Evolutionary conservation across 345 rosid genomes (phyloP).

Genomic region (Reutealis trisperma): DNA sequence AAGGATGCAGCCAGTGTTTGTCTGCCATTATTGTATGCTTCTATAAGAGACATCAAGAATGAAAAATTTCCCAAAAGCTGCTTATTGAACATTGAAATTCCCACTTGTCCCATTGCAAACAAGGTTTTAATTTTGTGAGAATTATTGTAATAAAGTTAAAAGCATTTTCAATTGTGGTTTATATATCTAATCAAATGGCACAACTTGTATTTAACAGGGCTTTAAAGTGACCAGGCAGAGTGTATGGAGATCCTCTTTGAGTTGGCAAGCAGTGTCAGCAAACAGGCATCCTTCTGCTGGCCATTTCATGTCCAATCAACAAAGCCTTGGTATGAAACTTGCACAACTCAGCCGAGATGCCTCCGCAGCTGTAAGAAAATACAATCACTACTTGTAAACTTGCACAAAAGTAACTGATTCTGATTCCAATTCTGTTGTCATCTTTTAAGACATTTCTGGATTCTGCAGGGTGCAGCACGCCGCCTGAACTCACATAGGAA

Average conservation of each 20-base stretch:
- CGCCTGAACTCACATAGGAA: constrained; percentile 12
- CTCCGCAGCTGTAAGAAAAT: constrained; percentile 18
- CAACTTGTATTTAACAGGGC: constrained; percentile 7
- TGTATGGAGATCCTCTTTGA: constrained; percentile 17
- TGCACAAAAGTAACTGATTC: no score
- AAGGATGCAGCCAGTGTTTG: constrained; percentile 23
- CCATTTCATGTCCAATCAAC: constrained; percentile 25
- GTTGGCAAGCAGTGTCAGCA: constrained; percentile 20
- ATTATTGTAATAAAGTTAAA: background rate
- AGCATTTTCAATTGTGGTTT: background rate
- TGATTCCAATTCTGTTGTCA: background rate
- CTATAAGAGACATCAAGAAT: constrained; percentile 17
- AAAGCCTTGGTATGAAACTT: constrained; percentile 26
- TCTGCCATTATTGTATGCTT: constrained; percentile 21
- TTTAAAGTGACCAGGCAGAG: constrained; percentile 22
- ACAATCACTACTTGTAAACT: background rate
- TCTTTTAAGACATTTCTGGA: no score
- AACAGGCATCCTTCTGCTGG: constrained; percentile 14
- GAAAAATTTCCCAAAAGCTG: constrained; percentile 13
- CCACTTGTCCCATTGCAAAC: constrained; percentile 18
- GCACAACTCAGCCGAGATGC: constrained; percentile 29
- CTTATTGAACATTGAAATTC: constrained; percentile 19
- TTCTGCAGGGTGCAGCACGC: constrained; percentile 15
- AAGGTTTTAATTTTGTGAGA: constrained; percentile 11
- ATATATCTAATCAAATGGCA: background rate